Evolutionary conservation across 2,329 filamentous ascomycete species (phyloP).

Genomic region (Diplocarpon mali): DNA sequence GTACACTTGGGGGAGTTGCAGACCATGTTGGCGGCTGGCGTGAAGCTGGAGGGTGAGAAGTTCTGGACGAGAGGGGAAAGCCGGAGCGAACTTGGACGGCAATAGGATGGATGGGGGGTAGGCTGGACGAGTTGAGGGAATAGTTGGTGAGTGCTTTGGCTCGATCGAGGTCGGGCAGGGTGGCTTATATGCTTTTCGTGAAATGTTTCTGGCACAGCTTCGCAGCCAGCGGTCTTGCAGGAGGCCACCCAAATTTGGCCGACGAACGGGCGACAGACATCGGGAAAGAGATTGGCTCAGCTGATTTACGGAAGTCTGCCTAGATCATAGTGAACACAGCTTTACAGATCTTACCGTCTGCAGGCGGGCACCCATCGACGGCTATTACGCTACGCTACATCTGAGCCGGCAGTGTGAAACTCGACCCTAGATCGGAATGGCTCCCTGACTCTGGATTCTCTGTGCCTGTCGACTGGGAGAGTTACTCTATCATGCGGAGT

Average conservation of each 20-base stretch:
- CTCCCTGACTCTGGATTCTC: not conserved
- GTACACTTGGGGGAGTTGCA: conserved; percentile 5
- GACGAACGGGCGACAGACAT: not conserved
- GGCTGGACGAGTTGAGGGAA: not conserved
- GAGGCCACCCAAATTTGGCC: conserved; percentile 2
- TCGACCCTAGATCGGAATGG: not conserved
- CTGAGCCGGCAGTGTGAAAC: conserved; percentile 7
- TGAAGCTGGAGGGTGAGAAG: not conserved
- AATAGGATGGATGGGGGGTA: not conserved
- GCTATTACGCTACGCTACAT: not conserved
- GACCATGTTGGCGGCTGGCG: conserved; percentile 6
- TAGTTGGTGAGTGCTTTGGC: not conserved
- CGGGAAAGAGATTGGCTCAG: conserved; percentile 8
- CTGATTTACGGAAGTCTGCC: conserved; percentile 9
- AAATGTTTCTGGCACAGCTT: not conserved
- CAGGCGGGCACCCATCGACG: conserved; percentile 9
- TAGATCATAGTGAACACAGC: conserved; percentile 4
- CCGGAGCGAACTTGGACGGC: not conserved
- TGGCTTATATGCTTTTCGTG: conserved; percentile 11
- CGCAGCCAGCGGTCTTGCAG: conserved; percentile 1
- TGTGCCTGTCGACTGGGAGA: conserved; percentile 5
- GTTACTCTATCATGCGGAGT: not conserved
- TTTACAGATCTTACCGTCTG: conserved; percentile 8
- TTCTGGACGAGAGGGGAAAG: not conserved
- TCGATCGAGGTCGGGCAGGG: not conserved